Conservation (phyloP, 164 flowering plant genomes). For the Berberis thunbergii region DNA sequence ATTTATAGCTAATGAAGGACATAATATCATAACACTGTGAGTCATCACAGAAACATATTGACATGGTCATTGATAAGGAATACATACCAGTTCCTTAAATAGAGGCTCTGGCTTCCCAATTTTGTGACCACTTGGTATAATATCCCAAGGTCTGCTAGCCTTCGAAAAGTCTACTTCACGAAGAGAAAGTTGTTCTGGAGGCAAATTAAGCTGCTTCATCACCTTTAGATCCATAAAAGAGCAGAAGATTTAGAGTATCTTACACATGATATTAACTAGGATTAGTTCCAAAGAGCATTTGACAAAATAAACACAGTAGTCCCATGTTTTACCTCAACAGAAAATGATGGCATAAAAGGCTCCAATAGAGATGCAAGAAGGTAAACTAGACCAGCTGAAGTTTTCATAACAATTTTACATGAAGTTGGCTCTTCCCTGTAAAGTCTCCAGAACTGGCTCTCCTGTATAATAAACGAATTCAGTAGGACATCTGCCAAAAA, state of each 20-base stretch:
- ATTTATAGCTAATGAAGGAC: not conserved
- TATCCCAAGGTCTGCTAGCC: conserved; percentile 71
- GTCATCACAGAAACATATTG: not conserved
- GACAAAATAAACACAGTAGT: not conserved
- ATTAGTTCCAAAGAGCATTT: not conserved
- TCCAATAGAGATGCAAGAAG: conserved; percentile 81
- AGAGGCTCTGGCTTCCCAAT: conserved; percentile 77
- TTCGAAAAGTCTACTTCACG: conserved; percentile 54
- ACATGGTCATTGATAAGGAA: not conserved
- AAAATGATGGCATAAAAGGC: conserved; percentile 95
- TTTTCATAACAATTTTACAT: conserved; percentile 75
- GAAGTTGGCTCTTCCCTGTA: conserved; percentile 63
- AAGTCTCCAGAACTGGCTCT: conserved; percentile 90
- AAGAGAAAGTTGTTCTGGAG: conserved; percentile 46
- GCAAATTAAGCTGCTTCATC: conserved; percentile 76
- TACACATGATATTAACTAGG: not conserved
- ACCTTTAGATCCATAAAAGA: conserved; percentile 33
- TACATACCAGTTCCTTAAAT: conserved; percentile 73
- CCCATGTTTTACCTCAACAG: conserved; percentile 47
- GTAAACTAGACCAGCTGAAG: conserved; percentile 74
- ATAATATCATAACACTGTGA: too few relatives aligned
- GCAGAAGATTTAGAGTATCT: not conserved
- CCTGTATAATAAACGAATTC: conserved; percentile 28
- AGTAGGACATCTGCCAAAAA: not conserved
- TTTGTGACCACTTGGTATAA: conserved; percentile 64